Conservation (phyloP, 768 basidiomycete genomes). For the Amanita brunnescens region DNA sequence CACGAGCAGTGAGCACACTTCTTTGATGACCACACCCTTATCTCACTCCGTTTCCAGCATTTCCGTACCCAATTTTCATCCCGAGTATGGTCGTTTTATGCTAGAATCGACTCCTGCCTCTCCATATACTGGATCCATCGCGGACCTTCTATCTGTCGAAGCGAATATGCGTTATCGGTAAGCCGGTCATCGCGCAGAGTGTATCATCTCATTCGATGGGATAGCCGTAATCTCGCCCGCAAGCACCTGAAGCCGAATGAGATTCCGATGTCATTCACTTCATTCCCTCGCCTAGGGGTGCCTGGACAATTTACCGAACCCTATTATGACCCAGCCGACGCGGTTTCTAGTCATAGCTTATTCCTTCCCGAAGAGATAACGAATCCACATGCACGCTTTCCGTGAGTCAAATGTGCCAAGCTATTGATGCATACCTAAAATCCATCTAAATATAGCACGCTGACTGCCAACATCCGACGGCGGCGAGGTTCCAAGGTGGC, state of each 20-base stretch:
- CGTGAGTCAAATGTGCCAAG: constrained; percentile 49
- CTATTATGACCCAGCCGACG: constrained; percentile 62
- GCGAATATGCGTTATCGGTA: constrained; percentile 91
- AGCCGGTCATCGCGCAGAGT: constrained; percentile 10
- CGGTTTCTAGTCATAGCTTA: constrained; percentile 83
- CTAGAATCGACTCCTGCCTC: constrained; percentile 95
- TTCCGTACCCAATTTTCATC: constrained; percentile 86
- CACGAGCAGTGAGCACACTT: constrained; percentile 44
- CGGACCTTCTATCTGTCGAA: constrained; percentile 85
- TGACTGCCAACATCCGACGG: constrained; percentile 93
- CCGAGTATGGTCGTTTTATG: constrained; percentile 99
- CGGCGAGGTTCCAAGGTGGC: constrained; percentile 90
- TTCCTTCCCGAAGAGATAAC: constrained; percentile 95
- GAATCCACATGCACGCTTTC: constrained; percentile 96
- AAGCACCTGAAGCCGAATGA: constrained; percentile 80
- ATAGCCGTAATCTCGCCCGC: constrained; percentile 75
- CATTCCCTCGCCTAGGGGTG: constrained; percentile 89
- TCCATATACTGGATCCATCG: constrained; percentile 84
- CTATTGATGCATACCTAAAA: constrained; percentile 3
- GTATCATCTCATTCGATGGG: neutral
- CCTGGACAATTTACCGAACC: constrained; percentile 92
- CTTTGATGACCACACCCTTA: neutral
- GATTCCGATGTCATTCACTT: constrained; percentile 86
- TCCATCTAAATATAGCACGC: constrained; percentile 48
- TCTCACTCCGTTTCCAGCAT: constrained; percentile 30